Conservation (phyloP, 2,329 filamentous ascomycete genomes). For the Diplodia sapinea region DNA sequence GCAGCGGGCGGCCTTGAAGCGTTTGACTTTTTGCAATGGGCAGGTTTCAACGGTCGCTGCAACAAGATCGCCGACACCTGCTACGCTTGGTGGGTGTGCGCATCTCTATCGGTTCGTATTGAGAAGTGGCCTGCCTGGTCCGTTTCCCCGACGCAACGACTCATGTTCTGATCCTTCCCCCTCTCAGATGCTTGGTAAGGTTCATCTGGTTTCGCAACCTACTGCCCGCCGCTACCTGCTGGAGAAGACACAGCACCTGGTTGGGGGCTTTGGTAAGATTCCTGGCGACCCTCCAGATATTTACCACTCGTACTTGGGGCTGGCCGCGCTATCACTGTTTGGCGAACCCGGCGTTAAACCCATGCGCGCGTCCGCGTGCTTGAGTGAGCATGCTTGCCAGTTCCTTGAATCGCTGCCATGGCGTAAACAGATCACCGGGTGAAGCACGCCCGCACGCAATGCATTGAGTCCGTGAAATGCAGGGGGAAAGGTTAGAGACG, state of each 20-base stretch:
- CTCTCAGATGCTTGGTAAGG: slow-evolving; percentile 36
- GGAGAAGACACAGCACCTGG: slow-evolving; percentile 82
- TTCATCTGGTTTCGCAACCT: slow-evolving; percentile 48
- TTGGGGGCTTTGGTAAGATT: slow-evolving; percentile 60
- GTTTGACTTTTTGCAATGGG: slow-evolving; percentile 50
- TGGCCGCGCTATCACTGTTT: slow-evolving; percentile 78
- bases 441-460: slow-evolving; percentile 4
- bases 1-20: slow-evolving; percentile 38
- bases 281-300: slow-evolving; percentile 65
- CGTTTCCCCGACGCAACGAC: neutral
- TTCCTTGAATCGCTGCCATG: slow-evolving; percentile 47
- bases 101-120: slow-evolving; percentile 58
- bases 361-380: slow-evolving; percentile 77
- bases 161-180: slow-evolving; percentile 53
- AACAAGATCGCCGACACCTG: slow-evolving; percentile 96
- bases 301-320: slow-evolving; percentile 86
- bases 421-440: slow-evolving; percentile 41
- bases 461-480: slow-evolving; percentile 5
- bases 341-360: slow-evolving; percentile 71
- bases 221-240: slow-evolving; percentile 79
- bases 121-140: neutral
- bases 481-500: neutral
- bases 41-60: slow-evolving; percentile 86
- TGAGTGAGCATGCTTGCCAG: slow-evolving; percentile 63
- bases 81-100: slow-evolving; percentile 91